Percentiles rank a stretch among this genome's conserved stretches.
phyloP scores from a whole-genome alignment of 2,329 filamentous ascomycete genomes.

The Cylindrodendrum hubeiense region DNA sequence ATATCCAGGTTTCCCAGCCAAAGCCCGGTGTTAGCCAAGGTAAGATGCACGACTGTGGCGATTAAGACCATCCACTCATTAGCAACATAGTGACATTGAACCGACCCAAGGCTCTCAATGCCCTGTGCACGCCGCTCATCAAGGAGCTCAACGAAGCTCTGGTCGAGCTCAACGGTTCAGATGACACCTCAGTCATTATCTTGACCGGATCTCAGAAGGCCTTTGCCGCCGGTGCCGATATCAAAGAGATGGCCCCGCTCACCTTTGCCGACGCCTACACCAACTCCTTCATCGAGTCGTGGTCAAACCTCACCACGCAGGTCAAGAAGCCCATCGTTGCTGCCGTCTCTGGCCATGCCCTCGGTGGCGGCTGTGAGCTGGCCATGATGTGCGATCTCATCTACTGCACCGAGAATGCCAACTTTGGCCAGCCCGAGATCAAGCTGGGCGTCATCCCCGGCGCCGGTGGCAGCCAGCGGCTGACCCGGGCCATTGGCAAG shows the following conservation, averaged over 20 bases:
- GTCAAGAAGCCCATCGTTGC: constrained; percentile 96
- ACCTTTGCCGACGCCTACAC: constrained; percentile 91
- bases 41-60: constrained; percentile 54
- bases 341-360: constrained; percentile 92
- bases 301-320: constrained; percentile 86
- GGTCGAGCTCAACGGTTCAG: constrained; percentile 75
- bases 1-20: constrained; percentile 84
- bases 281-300: constrained; percentile 92
- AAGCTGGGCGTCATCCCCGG: constrained; percentile 94
- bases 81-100: constrained; percentile 81
- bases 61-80: constrained; percentile 21
- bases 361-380: constrained; percentile 95
- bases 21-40: constrained; percentile 92
- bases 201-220: constrained; percentile 91
- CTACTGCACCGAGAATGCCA: constrained; percentile 87
- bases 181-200: constrained; percentile 80
- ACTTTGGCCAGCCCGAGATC: constrained; percentile 97
- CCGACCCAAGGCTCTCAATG: constrained; percentile 95
- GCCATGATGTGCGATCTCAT: constrained; percentile 98
- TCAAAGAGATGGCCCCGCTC: constrained; percentile 97
- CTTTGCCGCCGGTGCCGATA: constrained; percentile 96
- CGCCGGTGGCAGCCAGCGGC: constrained; percentile 88
- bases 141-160: constrained; percentile 88
- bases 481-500: constrained; percentile 88
- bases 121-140: constrained; percentile 91